Base-by-base conservation (phyloP, 768 basidiomycete genomes). In the Boletales sp. region DNA sequence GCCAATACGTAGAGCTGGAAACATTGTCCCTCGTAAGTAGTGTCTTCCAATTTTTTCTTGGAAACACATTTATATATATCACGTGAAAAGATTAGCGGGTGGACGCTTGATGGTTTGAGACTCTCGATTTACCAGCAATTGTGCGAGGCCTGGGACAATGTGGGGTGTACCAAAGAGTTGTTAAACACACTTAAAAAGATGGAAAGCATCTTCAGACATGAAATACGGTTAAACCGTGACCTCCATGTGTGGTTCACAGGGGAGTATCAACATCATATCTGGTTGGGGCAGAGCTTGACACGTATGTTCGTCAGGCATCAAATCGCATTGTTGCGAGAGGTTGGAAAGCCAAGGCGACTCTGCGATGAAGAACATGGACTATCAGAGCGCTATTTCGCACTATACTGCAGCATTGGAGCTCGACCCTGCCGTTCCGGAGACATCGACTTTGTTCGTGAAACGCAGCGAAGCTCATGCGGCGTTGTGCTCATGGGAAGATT, bases 1-100 rank as follows among this genome's bases (percentile, higher is more conserved):
- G 14, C 12, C 45, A 29, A 21, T 40, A 2, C n/a, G 46, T 47
- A 10, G 51, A 51, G 15, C 7, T 56, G 12, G 51, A 56, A 17
- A 35, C 47, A 6, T 11, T 61, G 11, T 62, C 60, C 3, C 47
- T 62, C 0, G 60, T 61, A 41, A 56, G 57, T 8, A 2, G 18
- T 32, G 36, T 7, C 14, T 29, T 32, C 0, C 10, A 2, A 45
- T 40, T n/a, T 40, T 8, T 8, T 3, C 1, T 8, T 1, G 24
- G 29, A 27, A 41, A 11, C n/a, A 45, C 5, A 37, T 9, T 8
- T 10, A 37, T 21, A 45, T 13, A 7, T 27, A 4, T 27, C 24
- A 6, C 6, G n/a, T 9, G 13, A 4, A 38, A 34, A 59, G 60
- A 40, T 59, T 14, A 56, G 34, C 9, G 50, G 60, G 17, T 61